Evolutionary conservation across 2,329 filamentous ascomycete species (phyloP).

Genomic region (Fusarium sp.): DNA sequence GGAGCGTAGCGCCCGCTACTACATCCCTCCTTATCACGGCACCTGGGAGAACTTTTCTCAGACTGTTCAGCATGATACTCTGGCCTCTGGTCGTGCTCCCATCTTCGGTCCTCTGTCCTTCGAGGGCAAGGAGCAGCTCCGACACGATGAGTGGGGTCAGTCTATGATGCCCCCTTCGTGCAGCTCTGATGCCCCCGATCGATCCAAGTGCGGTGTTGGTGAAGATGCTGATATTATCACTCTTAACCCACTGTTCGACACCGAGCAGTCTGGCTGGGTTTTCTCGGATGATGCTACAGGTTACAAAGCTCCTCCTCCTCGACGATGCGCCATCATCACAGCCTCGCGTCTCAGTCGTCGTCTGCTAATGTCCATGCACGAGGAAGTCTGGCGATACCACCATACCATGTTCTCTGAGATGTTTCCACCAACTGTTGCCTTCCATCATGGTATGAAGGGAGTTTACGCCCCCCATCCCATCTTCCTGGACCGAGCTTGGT

Average conservation of each 20-base stretch:
- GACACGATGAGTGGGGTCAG: slow-evolving; percentile 63
- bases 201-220: slow-evolving; percentile 70
- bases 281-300: slow-evolving; percentile 77
- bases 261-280: slow-evolving; percentile 77
- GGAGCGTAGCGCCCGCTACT: slow-evolving; percentile 82
- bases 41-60: slow-evolving; percentile 77
- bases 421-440: slow-evolving; percentile 76
- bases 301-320: slow-evolving; percentile 72
- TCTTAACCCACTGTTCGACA: slow-evolving; percentile 81
- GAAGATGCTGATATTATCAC: slow-evolving; percentile 82
- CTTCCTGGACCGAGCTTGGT: slow-evolving; percentile 82
- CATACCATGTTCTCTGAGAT: slow-evolving; percentile 84
- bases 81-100: slow-evolving; percentile 60
- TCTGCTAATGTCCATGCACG: slow-evolving; percentile 77
- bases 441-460: slow-evolving; percentile 82
- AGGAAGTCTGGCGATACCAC: slow-evolving; percentile 73
- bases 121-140: slow-evolving; percentile 58
- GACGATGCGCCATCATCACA: slow-evolving; percentile 77
- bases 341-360: slow-evolving; percentile 74
- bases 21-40: slow-evolving; percentile 76
- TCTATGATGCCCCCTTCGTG: slow-evolving; percentile 67
- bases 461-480: slow-evolving; percentile 85
- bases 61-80: slow-evolving; percentile 71
- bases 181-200: slow-evolving; percentile 60
- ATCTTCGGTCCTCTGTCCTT: slow-evolving; percentile 76